Conservation (phyloP, 2,329 filamentous ascomycete species). For the Colletotrichum spaethianum region DNA sequence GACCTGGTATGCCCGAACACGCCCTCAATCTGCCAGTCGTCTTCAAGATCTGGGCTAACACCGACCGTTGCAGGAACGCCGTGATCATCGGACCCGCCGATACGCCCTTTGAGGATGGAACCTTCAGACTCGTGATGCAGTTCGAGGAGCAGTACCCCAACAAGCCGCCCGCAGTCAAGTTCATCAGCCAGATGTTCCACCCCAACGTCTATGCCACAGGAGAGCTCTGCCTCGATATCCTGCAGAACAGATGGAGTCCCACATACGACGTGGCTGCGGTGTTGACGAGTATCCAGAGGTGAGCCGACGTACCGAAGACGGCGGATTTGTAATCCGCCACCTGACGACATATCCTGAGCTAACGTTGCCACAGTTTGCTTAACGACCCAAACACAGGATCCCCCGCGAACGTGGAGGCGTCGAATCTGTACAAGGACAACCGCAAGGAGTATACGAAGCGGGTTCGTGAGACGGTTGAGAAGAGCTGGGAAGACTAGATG, state of each 20-base stretch:
- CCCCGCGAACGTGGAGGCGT: slow-evolving; percentile 97
- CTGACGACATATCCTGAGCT: neutral
- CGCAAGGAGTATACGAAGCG: slow-evolving; percentile 96
- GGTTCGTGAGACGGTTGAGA: slow-evolving; percentile 96
- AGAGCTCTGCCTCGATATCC: slow-evolving; percentile 94
- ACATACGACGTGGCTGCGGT: slow-evolving; percentile 99
- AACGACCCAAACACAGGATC: slow-evolving; percentile 99
- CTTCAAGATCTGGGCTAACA: slow-evolving; percentile 3
- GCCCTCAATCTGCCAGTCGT: neutral
- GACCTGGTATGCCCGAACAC: slow-evolving; percentile 79
- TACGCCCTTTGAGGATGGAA: slow-evolving; percentile 98
- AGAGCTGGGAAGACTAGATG: slow-evolving; percentile 95
- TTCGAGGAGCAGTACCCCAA: slow-evolving; percentile 99
- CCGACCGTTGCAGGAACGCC: slow-evolving; percentile 80
- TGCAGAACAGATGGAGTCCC: slow-evolving; percentile 98
- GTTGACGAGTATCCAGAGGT: slow-evolving; percentile 98
- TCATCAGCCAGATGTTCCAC: slow-evolving; percentile 99
- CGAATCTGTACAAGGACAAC: slow-evolving; percentile 98
- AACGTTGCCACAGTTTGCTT: slow-evolving; percentile 75
- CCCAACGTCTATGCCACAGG: slow-evolving; percentile 98
- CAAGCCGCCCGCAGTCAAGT: slow-evolving; percentile 97
- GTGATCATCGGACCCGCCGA: slow-evolving; percentile 98
- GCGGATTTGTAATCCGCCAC: no score
- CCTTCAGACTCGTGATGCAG: slow-evolving; percentile 97
- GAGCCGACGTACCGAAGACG: slow-evolving; percentile 25